Evolutionary conservation across 2,329 filamentous ascomycete species (phyloP), one percentile per base, ranked within the genome.

Genomic region (Aspergillus sp.): DNA sequence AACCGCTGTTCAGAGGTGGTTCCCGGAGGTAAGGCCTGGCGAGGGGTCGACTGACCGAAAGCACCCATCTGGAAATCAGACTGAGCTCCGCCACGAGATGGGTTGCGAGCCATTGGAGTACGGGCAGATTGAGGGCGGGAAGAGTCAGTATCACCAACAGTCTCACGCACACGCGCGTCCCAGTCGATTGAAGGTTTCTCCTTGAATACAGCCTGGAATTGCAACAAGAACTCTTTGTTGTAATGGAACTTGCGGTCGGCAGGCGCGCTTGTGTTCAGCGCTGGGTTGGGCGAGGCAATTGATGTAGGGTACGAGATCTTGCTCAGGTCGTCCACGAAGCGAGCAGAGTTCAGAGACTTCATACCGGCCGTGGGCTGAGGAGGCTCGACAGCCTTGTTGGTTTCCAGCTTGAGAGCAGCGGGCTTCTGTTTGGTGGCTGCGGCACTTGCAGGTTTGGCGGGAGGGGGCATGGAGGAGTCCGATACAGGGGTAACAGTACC

Each of bases 161-260:
- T 82, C 77, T 89, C 88, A 83, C 93, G 83, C 61, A 99, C 87
- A 70, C 95, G 93, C 64, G 88, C 83, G 71, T 96, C 90, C 86
- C 96, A 99, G 71, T 98, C 93, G 44, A 93, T 77, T 0, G 92
- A 96, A 13, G 95, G 95, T 79, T 97, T 96, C 81, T 99, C 95
- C 62, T 91, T 96, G 79, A 97, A 99, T 19, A 96, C 91, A 67
- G 86, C 86, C 79, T 97, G 91, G 83, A 99, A 99, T 73, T 99
- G 95, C 30, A 99, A 83, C 77, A 99, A 80, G 82, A 99, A 99
- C 68, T 89, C 88, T 69, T 93, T 90, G 77, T 98, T 92, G 76
- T 99, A 99, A 75, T 96, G 93, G 81, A 96, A 96, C 79, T 93
- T 93, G 75, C 89, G 75, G 58, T 78, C 90, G 34, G 85, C 82